These are phyloP conservation scores for Curvularia sp. DNA, from an alignment of 2,329 filamentous ascomycete genomes.

Conservation along the genomic window DNA sequence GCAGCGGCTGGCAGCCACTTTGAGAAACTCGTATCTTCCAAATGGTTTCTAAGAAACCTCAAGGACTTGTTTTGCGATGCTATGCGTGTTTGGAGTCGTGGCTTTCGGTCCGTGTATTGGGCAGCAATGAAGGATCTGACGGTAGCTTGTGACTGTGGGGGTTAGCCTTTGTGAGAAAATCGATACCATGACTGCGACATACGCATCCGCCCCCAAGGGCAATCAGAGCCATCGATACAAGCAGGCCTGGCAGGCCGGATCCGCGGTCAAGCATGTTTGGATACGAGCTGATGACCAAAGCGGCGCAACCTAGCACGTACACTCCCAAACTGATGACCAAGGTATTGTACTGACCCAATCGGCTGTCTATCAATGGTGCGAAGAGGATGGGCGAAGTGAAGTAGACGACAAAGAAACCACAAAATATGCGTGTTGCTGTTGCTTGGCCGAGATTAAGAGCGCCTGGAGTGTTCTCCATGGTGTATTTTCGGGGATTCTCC, in stretches of 20 bases:
- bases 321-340: constrained; percentile 43
- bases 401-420: constrained; percentile 63
- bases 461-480: constrained; percentile 45
- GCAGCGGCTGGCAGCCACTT: constrained; percentile 7
- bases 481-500: constrained; percentile 41
- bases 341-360: constrained; percentile 50
- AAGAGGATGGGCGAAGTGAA: constrained; percentile 50
- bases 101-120: constrained; percentile 39
- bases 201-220: constrained; percentile 50
- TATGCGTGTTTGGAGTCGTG: constrained; percentile 24
- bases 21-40: background rate
- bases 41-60: background rate
- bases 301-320: constrained; percentile 34
- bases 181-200: background rate
- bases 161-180: background rate
- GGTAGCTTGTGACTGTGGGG: constrained; percentile 37
- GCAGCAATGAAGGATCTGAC: constrained; percentile 49
- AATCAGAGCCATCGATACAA: constrained; percentile 46
- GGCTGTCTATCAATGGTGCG: constrained; percentile 50
- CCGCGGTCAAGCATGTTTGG: constrained; percentile 26
- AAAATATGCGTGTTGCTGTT: constrained; percentile 60
- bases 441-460: constrained; percentile 44
- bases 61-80: background rate
- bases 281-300: constrained; percentile 33
- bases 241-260: constrained; percentile 37